Base-by-base conservation (phyloP, 805 yeast species). In the Candida jianshihensis region DNA sequence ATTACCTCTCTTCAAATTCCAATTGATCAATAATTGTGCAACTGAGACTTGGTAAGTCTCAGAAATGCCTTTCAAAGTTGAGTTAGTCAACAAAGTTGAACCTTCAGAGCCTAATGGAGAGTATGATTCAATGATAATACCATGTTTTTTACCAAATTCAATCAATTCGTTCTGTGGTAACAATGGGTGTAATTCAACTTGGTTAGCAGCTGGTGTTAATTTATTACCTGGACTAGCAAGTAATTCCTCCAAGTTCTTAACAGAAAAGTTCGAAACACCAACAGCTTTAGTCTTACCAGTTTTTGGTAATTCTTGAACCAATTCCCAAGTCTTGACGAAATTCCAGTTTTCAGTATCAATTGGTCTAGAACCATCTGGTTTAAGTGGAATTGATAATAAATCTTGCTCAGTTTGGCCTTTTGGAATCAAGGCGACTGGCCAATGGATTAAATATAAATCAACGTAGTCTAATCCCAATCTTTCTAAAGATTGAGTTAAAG, bases 361-460 rank as follows among this genome's bases (percentile, higher is more conserved):
- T 43, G 66, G 71, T 46, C 81, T 65, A 25, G 61, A 48, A 70
- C 75, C 77, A 77, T 44, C 49, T 22, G 18, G 35, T 13, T 40
- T 40, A 15, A 15, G 9, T 25, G 41, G 39, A 12, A 41, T 21
- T 8, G 34, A n/a, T 10, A 41, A 25, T 25, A 25, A 25, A 13
- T 9, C 6, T 11, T 25, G 14, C 13, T 25, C 27, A 6, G 14
- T 25, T n/a, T 25, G 15, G 10, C 39, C 46, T 7, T 26, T 83
- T 17, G 86, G 62, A 41, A 54, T 70, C 40, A 72, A 56, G 11
- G 81, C 64, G 29, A 73, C 71, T 6, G 95, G 95, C 94, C 94
- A 86, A 60, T 86, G 95, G 56, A 85, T 70, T 53, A 86, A 68
- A 54, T 78, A 78, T 40, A 86, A 63, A 54, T 86, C 95, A 36